These are phyloP conservation scores for Leccinum variicolor DNA, from an alignment of 768 basidiomycete genomes.

Conservation along the genomic window DNA sequence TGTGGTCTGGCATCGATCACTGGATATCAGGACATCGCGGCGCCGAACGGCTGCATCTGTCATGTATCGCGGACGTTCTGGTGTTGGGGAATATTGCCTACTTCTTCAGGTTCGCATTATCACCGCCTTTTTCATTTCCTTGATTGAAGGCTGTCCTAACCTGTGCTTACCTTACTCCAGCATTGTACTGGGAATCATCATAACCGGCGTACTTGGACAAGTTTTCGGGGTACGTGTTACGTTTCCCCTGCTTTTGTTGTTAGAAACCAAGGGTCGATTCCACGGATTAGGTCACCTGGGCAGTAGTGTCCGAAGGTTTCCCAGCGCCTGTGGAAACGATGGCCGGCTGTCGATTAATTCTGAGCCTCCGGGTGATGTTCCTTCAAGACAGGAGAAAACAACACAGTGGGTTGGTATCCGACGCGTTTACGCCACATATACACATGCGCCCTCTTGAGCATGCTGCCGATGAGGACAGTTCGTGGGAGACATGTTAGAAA, in stretches of 20 bases:
- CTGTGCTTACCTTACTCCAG: background rate
- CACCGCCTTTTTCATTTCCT: background rate
- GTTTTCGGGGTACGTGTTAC: conserved; percentile 2
- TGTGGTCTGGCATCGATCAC: background rate
- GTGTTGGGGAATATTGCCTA: background rate
- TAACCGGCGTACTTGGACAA: background rate
- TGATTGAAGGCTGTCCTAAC: background rate
- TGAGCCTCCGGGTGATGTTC: background rate
- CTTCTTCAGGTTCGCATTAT: conserved; percentile 2
- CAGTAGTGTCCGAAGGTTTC: conserved; percentile 1
- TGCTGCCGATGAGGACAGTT: background rate
- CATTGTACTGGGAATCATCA: background rate
- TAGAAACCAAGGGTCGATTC: background rate
- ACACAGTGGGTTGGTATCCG: background rate
- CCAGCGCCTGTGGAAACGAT: background rate
- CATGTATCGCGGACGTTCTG: background rate
- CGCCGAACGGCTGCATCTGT: background rate
- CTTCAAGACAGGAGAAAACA: conserved; percentile 2
- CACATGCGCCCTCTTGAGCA: background rate
- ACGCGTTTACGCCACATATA: no score
- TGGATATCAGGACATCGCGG: background rate
- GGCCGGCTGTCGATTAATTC: background rate
- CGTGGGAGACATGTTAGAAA: background rate
- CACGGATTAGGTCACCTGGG: background rate
- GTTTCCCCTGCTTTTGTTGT: no score